Conservation (phyloP, 2,329 filamentous ascomycete species). For the Parafenestella ontariensis region DNA sequence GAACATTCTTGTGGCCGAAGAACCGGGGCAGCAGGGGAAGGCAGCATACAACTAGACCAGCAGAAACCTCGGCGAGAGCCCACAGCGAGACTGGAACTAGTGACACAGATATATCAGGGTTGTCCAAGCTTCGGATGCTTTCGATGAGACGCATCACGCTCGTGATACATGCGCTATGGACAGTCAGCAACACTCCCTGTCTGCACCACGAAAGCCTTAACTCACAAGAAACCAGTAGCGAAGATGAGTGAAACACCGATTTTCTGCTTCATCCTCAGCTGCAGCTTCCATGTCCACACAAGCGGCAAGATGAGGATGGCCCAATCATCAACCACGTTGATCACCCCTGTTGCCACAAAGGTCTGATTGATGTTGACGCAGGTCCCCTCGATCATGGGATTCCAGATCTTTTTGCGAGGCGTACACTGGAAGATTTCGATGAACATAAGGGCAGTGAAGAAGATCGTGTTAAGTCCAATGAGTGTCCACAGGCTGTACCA, state of each 20-base stretch:
- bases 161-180: conserved; percentile 1
- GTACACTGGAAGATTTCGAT: conserved; percentile 46
- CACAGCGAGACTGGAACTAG: conserved; percentile 2
- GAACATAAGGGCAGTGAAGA: conserved; percentile 36
- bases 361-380: not conserved
- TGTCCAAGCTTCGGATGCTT: conserved; percentile 2
- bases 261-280: not conserved
- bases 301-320: not conserved
- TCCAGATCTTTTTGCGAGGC: conserved; percentile 24
- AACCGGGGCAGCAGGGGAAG: not conserved
- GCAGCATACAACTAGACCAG: not conserved
- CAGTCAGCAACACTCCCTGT: not conserved
- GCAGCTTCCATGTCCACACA: not conserved
- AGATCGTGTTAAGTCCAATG: conserved; percentile 25
- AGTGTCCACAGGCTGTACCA: not conserved
- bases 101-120: conserved; percentile 2
- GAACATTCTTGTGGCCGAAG: conserved; percentile 1
- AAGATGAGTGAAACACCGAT: conserved; percentile 1
- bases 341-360: not conserved
- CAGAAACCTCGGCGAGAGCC: conserved; percentile 2
- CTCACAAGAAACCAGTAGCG: not conserved
- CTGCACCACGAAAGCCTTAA: not conserved
- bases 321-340: not conserved
- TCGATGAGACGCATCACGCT: conserved; percentile 5
- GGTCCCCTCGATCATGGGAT: not conserved